Conservation (phyloP, 2,329 filamentous ascomycete species). For the Penicillium palitans region DNA sequence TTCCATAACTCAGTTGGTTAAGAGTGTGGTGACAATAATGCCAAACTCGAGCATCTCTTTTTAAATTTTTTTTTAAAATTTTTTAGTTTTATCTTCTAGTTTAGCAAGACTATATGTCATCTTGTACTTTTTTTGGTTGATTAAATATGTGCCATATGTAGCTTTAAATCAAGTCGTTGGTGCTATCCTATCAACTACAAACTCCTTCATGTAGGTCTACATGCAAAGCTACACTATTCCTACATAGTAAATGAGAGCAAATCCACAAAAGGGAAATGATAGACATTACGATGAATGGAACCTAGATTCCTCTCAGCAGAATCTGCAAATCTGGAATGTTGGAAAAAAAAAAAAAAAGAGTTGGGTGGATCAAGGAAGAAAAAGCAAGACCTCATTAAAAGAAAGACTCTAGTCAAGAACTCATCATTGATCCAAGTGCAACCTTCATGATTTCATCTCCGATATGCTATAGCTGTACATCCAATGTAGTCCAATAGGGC, state of each 20-base stretch:
- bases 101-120: too few species aligned
- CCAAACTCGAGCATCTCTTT: slow-evolving; percentile 9
- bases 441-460: slow-evolving; percentile 12
- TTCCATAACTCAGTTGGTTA: slow-evolving; percentile 19
- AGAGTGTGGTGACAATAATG: slow-evolving; percentile 19
- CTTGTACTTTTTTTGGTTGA: too few species aligned
- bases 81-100: too few species aligned
- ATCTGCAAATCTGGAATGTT: not conserved
- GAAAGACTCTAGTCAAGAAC: slow-evolving; percentile 6
- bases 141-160: too few species aligned
- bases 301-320: not conserved
- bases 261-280: not conserved
- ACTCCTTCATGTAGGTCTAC: not conserved
- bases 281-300: not conserved
- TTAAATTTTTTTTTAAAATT: too few species aligned
- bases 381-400: not conserved
- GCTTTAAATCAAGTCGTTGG: not conserved
- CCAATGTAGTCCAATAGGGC: slow-evolving; percentile 2
- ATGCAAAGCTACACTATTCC: too few species aligned
- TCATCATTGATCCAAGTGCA: slow-evolving; percentile 17
- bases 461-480: not conserved
- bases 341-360: not conserved
- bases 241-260: not conserved
- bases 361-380: not conserved
- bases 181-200: not conserved